Conservation (phyloP, 345 rosid genomes). For the Geranium rotundifolium region DNA sequence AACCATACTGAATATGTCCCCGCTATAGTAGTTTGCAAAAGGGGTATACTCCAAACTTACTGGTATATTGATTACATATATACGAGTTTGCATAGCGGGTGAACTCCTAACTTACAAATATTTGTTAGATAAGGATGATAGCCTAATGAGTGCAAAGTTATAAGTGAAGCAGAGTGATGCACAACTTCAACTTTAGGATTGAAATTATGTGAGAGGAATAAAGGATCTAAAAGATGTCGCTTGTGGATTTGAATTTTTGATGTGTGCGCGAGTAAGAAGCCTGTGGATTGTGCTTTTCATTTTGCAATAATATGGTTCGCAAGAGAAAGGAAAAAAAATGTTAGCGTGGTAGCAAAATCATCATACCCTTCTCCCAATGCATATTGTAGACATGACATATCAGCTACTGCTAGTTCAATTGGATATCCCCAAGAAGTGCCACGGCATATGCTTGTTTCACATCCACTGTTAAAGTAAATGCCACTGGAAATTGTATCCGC, state of each 20-base stretch:
- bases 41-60: background rate
- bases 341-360: background rate
- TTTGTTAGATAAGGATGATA: too few species aligned
- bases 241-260: background rate
- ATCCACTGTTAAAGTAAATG: constrained; percentile 7
- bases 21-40: background rate
- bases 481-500: constrained; percentile 9
- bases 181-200: background rate
- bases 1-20: too few species aligned
- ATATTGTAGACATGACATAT: constrained; percentile 31
- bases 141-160: background rate
- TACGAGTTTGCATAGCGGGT: too few species aligned
- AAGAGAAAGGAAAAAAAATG: background rate
- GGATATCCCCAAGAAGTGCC: constrained; percentile 19
- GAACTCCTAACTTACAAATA: too few species aligned
- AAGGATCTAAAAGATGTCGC: too few species aligned
- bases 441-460: constrained; percentile 8
- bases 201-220: background rate
- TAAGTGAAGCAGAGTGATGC: background rate
- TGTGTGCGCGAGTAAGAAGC: background rate
- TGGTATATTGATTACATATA: too few species aligned
- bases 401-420: constrained; percentile 19
- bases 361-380: constrained; percentile 46
- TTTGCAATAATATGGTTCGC: background rate
- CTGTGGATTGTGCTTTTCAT: too few species aligned